Evolutionary conservation across 768 basidiomycete species (phyloP).

Genomic region (Piloderma croceum): DNA sequence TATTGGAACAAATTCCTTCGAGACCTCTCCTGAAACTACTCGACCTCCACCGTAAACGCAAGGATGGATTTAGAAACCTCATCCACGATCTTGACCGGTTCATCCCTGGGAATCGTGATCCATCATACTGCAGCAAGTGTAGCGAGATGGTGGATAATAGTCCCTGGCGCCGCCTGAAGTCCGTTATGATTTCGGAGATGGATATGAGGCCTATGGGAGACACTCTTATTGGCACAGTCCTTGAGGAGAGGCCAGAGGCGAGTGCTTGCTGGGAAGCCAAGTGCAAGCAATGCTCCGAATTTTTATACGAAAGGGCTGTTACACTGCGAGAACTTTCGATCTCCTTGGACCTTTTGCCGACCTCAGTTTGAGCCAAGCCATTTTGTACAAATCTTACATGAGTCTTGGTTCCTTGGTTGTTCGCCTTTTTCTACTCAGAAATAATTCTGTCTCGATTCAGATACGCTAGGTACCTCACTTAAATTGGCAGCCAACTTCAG

Average conservation of each 20-base stretch:
- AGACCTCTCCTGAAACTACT: slow-evolving; percentile 33
- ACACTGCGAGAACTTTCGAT: too few species aligned
- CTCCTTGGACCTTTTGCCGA: too few species aligned
- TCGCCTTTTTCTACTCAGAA: too few species aligned
- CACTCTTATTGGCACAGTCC: slow-evolving; percentile 30
- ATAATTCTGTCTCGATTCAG: too few species aligned
- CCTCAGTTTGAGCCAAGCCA: too few species aligned
- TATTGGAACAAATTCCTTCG: slow-evolving; percentile 31
- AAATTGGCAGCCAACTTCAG: too few species aligned
- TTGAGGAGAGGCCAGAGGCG: slow-evolving; percentile 40
- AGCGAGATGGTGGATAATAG: slow-evolving; percentile 31
- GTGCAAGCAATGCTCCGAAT: too few species aligned
- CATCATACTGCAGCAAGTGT: slow-evolving; percentile 27
- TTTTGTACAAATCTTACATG: too few species aligned
- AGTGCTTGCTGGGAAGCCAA: slow-evolving; percentile 35
- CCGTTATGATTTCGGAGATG: slow-evolving; percentile 35
- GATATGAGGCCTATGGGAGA: slow-evolving; percentile 36
- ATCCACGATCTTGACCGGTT: slow-evolving; percentile 35
- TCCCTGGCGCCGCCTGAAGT: slow-evolving; percentile 37
- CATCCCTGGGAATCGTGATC: slow-evolving; percentile 31
- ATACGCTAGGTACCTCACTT: too few species aligned
- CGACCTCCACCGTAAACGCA: slow-evolving; percentile 35
- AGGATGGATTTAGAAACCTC: slow-evolving; percentile 31
- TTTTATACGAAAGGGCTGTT: too few species aligned
- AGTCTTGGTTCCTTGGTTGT: too few species aligned